These are phyloP conservation scores for Inonotus hispidus DNA, from an alignment of 1,284 basidiomycete species.

Conservation along the genomic window DNA sequence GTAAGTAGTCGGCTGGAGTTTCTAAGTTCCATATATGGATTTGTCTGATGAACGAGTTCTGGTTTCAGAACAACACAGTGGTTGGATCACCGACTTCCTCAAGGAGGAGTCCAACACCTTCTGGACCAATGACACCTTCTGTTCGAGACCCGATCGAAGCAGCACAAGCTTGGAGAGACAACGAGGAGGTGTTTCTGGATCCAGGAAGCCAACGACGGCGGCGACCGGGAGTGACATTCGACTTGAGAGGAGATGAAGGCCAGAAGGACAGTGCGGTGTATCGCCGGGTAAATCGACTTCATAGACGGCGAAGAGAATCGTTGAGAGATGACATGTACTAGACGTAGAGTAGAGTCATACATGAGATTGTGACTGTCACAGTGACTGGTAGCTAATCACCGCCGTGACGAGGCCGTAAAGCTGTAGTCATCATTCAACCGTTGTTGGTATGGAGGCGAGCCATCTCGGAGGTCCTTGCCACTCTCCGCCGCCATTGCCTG, in stretches of 20 bases:
- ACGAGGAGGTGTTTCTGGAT: conserved; percentile 36
- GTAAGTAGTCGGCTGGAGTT: conserved; percentile 41
- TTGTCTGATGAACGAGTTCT: conserved; percentile 17
- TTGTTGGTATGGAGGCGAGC: background rate
- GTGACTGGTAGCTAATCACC: conserved; percentile 4
- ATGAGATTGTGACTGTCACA: background rate
- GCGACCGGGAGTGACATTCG: conserved; percentile 67
- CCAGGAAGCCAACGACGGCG: conserved; percentile 43
- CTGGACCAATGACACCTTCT: conserved; percentile 51
- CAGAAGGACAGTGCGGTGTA: conserved; percentile 11
- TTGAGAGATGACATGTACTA: background rate
- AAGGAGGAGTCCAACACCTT: conserved; percentile 46
- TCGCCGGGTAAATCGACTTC: conserved; percentile 4
- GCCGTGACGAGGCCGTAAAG: background rate
- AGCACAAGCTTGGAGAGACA: conserved; percentile 59
- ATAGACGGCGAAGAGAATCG: conserved; percentile 5
- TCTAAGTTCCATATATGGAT: background rate
- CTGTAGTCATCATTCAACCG: no score
- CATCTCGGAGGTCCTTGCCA: background rate
- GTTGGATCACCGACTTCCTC: conserved; percentile 71
- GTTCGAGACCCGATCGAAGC: conserved; percentile 57
- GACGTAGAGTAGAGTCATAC: background rate
- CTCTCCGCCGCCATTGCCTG: conserved; percentile 8
- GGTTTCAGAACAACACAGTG: conserved; percentile 55
- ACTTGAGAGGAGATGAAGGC: conserved; percentile 44